phyloP scores from a whole-genome alignment of 345 rosid genomes.

The Lepidium sativum region DNA sequence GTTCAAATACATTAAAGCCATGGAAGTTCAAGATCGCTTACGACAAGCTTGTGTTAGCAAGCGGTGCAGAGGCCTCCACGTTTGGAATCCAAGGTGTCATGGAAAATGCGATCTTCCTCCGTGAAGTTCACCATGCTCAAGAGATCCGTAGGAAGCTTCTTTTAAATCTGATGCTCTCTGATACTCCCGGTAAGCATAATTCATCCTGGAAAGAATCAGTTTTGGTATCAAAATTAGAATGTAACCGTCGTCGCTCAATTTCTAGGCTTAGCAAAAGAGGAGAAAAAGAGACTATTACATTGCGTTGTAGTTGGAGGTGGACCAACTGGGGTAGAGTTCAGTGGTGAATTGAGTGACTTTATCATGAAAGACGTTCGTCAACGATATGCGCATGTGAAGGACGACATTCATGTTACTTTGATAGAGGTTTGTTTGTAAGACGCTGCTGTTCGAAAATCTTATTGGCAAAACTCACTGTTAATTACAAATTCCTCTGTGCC shows the following conservation, averaged over 20 bases:
- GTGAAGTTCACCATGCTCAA: slow-evolving; percentile 93
- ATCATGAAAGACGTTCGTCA: slow-evolving; percentile 78
- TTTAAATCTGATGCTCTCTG: slow-evolving; percentile 85
- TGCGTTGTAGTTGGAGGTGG: slow-evolving; percentile 98
- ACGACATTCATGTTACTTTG: slow-evolving; percentile 78
- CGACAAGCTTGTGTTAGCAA: slow-evolving; percentile 80
- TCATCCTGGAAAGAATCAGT: neutral
- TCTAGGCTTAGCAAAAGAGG: slow-evolving; percentile 63
- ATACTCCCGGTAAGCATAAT: slow-evolving; percentile 52
- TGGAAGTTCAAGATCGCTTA: slow-evolving; percentile 73
- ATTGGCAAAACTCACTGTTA: no score
- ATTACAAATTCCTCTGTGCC: neutral
- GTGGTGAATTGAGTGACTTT: slow-evolving; percentile 94
- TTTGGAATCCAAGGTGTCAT: slow-evolving; percentile 80
- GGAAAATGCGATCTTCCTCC: slow-evolving; percentile 71
- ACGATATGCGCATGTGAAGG: slow-evolving; percentile 74
- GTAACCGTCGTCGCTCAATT: neutral
- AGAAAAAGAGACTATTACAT: slow-evolving; percentile 72
- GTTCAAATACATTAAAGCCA: slow-evolving; percentile 38
- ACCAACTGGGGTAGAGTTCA: slow-evolving; percentile 95
- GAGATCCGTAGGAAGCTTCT: slow-evolving; percentile 88
- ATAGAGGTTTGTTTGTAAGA: slow-evolving; percentile 60
- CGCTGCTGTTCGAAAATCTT: neutral
- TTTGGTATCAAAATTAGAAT: neutral
- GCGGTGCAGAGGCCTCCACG: slow-evolving; percentile 79